Base-by-base conservation (phyloP, 768 basidiomycete genomes). In the Mycena latifolia region DNA sequence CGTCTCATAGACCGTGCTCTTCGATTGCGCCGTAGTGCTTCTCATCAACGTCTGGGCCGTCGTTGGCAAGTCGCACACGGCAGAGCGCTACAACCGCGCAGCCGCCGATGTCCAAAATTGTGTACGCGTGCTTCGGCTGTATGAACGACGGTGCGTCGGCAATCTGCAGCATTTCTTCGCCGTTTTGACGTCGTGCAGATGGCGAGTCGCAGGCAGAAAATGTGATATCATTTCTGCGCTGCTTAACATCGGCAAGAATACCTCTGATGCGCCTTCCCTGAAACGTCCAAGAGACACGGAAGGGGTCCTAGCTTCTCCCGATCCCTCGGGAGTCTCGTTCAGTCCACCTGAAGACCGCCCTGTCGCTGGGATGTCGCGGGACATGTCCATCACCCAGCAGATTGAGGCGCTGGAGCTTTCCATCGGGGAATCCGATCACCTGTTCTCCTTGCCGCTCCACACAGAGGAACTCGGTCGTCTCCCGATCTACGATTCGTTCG, bases 151-250 rank as follows among this genome's bases (percentile, higher is more conserved):
- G 41, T 43, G 41, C 5, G 20, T 37, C n/a, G n/a, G n/a, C n/a
- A n/a, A n/a, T n/a, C n/a, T n/a, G n/a, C n/a, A n/a, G n/a, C n/a
- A n/a, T n/a, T n/a, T n/a, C n/a, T n/a, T n/a, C n/a, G n/a, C n/a
- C n/a, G n/a, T n/a, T n/a, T n/a, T n/a, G n/a, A n/a, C n/a, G n/a
- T n/a, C n/a, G n/a, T n/a, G n/a, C n/a, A n/a, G n/a, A n/a, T n/a
- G n/a, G n/a, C n/a, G n/a, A n/a, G n/a, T n/a, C n/a, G n/a, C n/a
- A n/a, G n/a, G n/a, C n/a, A n/a, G n/a, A n/a, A n/a, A n/a, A n/a
- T n/a, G n/a, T n/a, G n/a, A 63, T 31, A 67, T 67, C 35, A 53
- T 67, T 37, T 57, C 48, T 35, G 61, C 66, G 5, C 25, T 67
- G 52, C 45, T 67, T 15, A 59, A 59, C 27, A 22, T 63, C 8